phyloP scores from a whole-genome alignment of 805 yeast species.

The Sugiyamaella smithiae region DNA sequence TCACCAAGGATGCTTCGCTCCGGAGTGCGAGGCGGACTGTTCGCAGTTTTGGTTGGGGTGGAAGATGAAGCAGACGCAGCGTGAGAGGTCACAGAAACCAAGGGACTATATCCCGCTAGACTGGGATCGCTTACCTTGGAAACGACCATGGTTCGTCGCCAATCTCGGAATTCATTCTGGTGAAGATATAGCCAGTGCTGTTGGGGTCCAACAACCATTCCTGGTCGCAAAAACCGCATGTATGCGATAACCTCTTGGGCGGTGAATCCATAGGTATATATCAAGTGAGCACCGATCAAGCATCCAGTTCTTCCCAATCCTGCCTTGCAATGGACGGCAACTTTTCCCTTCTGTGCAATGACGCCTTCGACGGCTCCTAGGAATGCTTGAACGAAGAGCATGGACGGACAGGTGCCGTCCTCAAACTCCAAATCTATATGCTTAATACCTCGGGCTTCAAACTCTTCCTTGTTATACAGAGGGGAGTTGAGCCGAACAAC shows the following conservation, averaged over 20 bases:
- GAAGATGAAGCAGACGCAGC: conserved; percentile 16
- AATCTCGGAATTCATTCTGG: conserved; percentile 92
- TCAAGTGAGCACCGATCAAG: conserved; percentile 93
- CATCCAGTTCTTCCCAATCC: conserved; percentile 98
- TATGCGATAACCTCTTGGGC: conserved; percentile 96
- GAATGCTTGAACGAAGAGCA: conserved; percentile 88
- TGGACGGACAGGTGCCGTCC: conserved; percentile 96
- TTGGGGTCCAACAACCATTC: conserved; percentile 99
- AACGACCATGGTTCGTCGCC: conserved; percentile 88
- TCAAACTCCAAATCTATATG: conserved; percentile 96
- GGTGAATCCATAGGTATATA: conserved; percentile 94
- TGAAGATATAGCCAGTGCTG: conserved; percentile 98
- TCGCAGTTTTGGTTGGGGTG: conserved; percentile 30
- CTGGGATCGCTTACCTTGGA: conserved; percentile 58
- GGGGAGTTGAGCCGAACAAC: conserved; percentile 93
- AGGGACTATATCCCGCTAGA: conserved; percentile 36
- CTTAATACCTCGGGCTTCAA: conserved; percentile 75
- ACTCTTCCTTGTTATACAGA: conserved; percentile 79
- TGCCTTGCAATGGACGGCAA: conserved; percentile 99
- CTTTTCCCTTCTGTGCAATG: conserved; percentile 80
- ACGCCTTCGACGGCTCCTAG: conserved; percentile 93
- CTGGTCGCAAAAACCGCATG: conserved; percentile 95
- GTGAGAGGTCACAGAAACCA: conserved; percentile 30
- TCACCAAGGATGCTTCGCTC: conserved; percentile 71
- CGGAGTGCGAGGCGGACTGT: conserved; percentile 57